Conservation (phyloP, 2,329 filamentous ascomycete genomes). For the Sordariomycetes sp. region DNA sequence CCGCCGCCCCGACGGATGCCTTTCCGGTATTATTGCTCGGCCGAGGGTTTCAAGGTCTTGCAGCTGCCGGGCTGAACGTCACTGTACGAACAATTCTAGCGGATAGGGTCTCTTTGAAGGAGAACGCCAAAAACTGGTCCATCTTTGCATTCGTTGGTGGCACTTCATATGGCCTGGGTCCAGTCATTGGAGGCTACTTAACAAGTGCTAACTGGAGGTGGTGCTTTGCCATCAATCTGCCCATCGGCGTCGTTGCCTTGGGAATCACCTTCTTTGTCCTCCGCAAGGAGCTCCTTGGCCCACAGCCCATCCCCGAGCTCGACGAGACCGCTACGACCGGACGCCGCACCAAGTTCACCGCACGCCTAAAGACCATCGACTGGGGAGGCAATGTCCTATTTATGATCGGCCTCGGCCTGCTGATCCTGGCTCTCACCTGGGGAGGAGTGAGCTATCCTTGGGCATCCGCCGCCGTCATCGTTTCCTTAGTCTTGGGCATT, state of each 20-base stretch:
- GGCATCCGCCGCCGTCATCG: slow-evolving; percentile 34
- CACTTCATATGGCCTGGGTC: slow-evolving; percentile 50
- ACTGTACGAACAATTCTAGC: slow-evolving; percentile 54
- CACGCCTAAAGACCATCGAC: slow-evolving; percentile 45
- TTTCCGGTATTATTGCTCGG: slow-evolving; percentile 55
- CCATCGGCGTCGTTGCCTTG: slow-evolving; percentile 41
- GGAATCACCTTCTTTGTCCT: slow-evolving; percentile 47
- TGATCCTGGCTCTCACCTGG: slow-evolving; percentile 44
- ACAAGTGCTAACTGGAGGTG: slow-evolving; percentile 52
- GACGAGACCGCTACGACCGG: slow-evolving; percentile 26
- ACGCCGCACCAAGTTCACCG: slow-evolving; percentile 22
- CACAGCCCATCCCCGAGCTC: slow-evolving; percentile 36
- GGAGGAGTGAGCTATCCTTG: slow-evolving; percentile 40
- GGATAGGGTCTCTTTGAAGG: slow-evolving; percentile 51
- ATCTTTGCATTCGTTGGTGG: slow-evolving; percentile 52
- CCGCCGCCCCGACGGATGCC: slow-evolving; percentile 39
- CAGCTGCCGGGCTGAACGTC: slow-evolving; percentile 52
- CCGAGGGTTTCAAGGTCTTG: slow-evolving; percentile 52
- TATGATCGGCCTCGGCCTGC: slow-evolving; percentile 35
- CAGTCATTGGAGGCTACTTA: slow-evolving; percentile 51
- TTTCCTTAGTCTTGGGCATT: slow-evolving; percentile 31
- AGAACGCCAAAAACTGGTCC: slow-evolving; percentile 54
- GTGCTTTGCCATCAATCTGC: slow-evolving; percentile 57
- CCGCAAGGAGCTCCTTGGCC: slow-evolving; percentile 47
- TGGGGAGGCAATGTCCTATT: slow-evolving; percentile 47